Evolutionary conservation across 768 basidiomycete genomes (phyloP).

Genomic region (Boletus insuetus): DNA sequence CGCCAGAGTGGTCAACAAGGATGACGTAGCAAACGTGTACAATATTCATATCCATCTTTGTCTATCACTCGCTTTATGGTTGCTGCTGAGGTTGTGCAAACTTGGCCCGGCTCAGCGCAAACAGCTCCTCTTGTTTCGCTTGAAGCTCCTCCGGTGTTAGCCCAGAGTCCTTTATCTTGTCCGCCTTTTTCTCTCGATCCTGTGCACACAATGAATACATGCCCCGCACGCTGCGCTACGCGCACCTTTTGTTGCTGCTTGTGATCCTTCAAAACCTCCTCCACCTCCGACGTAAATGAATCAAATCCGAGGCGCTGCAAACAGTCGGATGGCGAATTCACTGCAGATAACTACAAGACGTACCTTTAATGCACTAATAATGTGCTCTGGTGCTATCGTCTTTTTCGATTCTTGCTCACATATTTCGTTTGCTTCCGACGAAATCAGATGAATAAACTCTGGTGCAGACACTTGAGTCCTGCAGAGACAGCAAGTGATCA

Average conservation of each 20-base stretch:
- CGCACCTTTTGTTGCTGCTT: conserved; percentile 92
- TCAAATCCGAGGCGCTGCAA: conserved; percentile 88
- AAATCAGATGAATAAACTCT: conserved; percentile 99
- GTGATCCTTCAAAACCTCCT: conserved; percentile 92
- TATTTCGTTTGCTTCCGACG: conserved; percentile 96
- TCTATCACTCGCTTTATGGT: conserved; percentile 12
- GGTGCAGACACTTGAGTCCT: conserved; percentile 16
- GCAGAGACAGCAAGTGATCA: conserved; percentile 3
- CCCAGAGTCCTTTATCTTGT: conserved; percentile 84
- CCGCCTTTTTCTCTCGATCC: conserved; percentile 91
- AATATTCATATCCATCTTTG: conserved; percentile 13
- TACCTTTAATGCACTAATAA: conserved; percentile 87
- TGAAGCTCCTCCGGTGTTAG: conserved; percentile 88
- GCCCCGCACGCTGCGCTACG: neutral
- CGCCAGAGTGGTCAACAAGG: conserved; percentile 35
- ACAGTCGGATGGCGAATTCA: conserved; percentile 7
- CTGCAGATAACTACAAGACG: conserved; percentile 13
- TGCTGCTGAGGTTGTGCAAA: conserved; percentile 60
- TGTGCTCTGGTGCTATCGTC: conserved; percentile 98
- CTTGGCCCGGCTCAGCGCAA: conserved; percentile 86
- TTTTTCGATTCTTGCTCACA: conserved; percentile 99
- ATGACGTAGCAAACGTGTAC: conserved; percentile 31
- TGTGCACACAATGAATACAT: conserved; percentile 29
- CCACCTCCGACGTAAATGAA: conserved; percentile 83
- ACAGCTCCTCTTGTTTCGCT: conserved; percentile 85